phyloP scores from a whole-genome alignment of 169 alveolate genomes.

The Plasmodium gaboni region DNA sequence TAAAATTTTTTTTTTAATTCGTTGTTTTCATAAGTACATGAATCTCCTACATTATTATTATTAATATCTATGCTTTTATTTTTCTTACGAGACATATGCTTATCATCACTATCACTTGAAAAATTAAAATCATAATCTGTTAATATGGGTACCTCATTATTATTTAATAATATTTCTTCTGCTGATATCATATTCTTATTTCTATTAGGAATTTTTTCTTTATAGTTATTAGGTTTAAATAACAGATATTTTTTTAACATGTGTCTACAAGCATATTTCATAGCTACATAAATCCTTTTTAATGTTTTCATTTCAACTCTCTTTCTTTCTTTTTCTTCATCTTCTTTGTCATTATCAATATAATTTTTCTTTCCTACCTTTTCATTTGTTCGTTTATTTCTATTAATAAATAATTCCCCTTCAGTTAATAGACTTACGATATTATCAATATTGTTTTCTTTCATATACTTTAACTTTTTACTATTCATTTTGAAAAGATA shows the following conservation, averaged over 20 bases:
- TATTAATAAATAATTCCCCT: not conserved
- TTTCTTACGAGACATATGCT: not conserved
- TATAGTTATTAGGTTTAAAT: slow-evolving; percentile 8
- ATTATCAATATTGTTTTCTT: slow-evolving; percentile 6
- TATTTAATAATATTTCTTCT: slow-evolving; percentile 1
- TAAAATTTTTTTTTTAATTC: not conserved
- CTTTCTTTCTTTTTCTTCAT: not conserved
- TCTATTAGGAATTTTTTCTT: not conserved
- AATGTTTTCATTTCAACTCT: not conserved
- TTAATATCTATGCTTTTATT: not conserved
- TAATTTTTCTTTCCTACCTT: not conserved
- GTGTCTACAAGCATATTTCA: slow-evolving; percentile 36
- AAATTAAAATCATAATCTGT: slow-evolving; percentile 42
- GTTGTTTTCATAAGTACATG: not conserved
- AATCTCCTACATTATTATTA: not conserved
- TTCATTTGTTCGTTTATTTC: not conserved
- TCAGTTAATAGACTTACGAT: slow-evolving; percentile 17
- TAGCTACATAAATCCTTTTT: slow-evolving; percentile 30
- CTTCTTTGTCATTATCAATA: not conserved
- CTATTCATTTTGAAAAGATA: slow-evolving; percentile 15
- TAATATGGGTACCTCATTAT: slow-evolving; percentile 2
- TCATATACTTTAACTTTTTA: slow-evolving; percentile 26
- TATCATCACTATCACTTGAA: slow-evolving; percentile 4
- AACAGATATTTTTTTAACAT: slow-evolving; percentile 43
- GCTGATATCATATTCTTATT: not conserved